Base-by-base conservation (phyloP, 331 rosid species). In the Quercus phellos region DNA sequence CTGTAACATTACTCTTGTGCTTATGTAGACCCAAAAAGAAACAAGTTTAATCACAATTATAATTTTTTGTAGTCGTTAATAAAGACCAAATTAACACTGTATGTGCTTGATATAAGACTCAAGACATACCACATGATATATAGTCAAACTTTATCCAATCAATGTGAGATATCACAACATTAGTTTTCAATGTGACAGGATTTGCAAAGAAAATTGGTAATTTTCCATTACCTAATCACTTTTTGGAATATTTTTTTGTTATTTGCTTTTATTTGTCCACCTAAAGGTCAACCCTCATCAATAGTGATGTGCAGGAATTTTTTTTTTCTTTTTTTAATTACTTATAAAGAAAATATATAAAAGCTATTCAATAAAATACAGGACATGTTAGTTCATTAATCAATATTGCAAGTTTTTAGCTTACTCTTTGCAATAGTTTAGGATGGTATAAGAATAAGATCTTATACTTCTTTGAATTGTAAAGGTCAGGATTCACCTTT, bases 381-480 rank as follows among this genome's bases (percentile, higher is more conserved):
- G 46, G 22, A 14, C 7, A 13, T 8, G 18, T 10, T 35, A 7
- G 11, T 66, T n/a, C 22, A n/a, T 7, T 61, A 2, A 6, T 24
- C 18, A 32, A 13, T 14, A 27, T 81, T 46, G 53, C 16, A 46
- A 12, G 17, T 46, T 46, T 46, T 46, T 46, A 46, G 16, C 53
- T 12, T 17, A 46, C 81, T 78, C 73, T 85, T 35, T 77, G 70
- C 63, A 14, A n/a, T 26, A 13, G 68, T 38, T 56, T n/a, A 11
- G 35, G 67, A 19, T 75, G 43, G 43, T 32, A 30, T 64, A 53
- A 11, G 1, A 73, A 46, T 46, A 10, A 46, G 4, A 46, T 73
- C 51, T 79, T 79, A 85, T 67, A 73, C 43, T 60, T 73, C 30
- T 64, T 58, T 67, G 77, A 78, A 81, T 73, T 11, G 53, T 46